Evolutionary conservation across 345 rosid genomes (phyloP).

Genomic region (Ceriops decandra): DNA sequence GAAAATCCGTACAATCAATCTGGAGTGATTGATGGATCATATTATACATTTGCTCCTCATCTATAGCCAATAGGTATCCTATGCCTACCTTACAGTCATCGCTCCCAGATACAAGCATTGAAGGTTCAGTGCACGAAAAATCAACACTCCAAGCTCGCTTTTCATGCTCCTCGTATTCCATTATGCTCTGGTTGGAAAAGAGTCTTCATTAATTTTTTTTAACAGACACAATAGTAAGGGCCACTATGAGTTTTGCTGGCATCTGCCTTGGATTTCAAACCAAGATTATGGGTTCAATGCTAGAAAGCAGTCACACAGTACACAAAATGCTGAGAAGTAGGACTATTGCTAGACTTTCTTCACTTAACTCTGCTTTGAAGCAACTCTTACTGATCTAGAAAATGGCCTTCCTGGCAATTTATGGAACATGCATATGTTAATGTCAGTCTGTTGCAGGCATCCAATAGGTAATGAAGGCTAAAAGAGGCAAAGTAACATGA

Average conservation of each 20-base stretch:
- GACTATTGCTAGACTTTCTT: not conserved
- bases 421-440: not conserved
- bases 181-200: conserved; percentile 49
- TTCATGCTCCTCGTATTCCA: conserved; percentile 96
- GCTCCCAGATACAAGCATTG: conserved; percentile 94
- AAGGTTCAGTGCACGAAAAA: conserved; percentile 77
- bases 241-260: not conserved
- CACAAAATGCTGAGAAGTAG: not conserved
- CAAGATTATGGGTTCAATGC: not conserved
- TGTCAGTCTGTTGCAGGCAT: not conserved
- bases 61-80: too few relatives aligned
- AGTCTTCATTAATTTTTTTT: not conserved
- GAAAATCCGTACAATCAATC: too few relatives aligned
- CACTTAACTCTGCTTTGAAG: not conserved
- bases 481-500: not conserved
- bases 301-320: not conserved
- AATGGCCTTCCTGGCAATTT: not conserved
- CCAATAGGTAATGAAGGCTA: not conserved
- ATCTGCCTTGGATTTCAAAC: not conserved
- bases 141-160: conserved; percentile 99
- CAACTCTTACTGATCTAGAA: not conserved
- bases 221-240: not conserved
- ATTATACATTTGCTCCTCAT: too few relatives aligned
- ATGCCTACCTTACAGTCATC: conserved; percentile 80
- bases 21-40: too few relatives aligned